Conservation (phyloP, 208 protist genomes). For the Polymyxa betae region DNA sequence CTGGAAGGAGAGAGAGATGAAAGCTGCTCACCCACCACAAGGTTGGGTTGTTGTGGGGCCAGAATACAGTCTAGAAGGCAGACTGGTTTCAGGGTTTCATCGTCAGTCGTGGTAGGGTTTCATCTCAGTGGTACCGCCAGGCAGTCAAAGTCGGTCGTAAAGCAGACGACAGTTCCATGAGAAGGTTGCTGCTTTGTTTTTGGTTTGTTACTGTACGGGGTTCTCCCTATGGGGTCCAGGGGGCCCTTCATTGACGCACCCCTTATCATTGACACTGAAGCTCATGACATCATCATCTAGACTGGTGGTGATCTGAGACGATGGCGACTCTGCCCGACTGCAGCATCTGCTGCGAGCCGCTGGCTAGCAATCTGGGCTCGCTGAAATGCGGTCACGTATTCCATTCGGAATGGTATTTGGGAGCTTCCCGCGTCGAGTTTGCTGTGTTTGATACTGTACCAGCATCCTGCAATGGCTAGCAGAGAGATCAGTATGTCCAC, state of each 20-base stretch:
- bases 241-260: too few species aligned
- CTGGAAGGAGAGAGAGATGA: too few species aligned
- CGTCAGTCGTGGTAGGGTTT: too few species aligned
- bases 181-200: not conserved
- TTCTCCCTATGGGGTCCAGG: too few species aligned
- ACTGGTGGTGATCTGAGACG: not conserved
- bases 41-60: too few species aligned
- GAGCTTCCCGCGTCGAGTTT: not conserved
- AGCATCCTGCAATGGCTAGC: not conserved
- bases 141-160: too few species aligned
- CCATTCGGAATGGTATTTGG: not conserved
- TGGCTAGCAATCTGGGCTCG: not conserved
- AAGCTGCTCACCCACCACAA: too few species aligned
- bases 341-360: not conserved
- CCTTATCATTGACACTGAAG: not conserved
- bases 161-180: too few species aligned
- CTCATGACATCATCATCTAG: not conserved
- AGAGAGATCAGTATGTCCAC: not conserved
- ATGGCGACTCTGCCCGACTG: not conserved
- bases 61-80: too few species aligned
- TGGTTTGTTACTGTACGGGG: not conserved
- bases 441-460: not conserved
- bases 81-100: too few species aligned
- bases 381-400: constrained; percentile 47
- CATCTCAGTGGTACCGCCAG: too few species aligned